Percentiles rank a stretch among this genome's conserved stretches.
Conservation (phyloP, 2,329 filamentous ascomycete genomes). For the Blumeriella jaapii region DNA sequence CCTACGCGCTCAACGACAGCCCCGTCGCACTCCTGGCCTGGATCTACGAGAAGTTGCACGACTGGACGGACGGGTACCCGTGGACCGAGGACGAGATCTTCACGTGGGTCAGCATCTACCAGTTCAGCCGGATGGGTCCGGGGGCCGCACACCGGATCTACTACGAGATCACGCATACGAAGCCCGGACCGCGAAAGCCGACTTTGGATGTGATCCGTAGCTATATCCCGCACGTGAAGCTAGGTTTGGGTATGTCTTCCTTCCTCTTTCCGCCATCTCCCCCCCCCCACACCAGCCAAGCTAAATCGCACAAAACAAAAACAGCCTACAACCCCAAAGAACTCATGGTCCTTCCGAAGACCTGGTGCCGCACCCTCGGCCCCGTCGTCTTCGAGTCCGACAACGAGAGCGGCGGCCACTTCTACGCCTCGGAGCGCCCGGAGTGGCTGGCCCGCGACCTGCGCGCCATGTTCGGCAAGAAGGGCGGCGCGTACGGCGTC, state of each 20-base stretch:
- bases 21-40: slow-evolving; percentile 62
- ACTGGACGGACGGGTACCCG: slow-evolving; percentile 61
- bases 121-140: slow-evolving; percentile 57
- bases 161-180: slow-evolving; percentile 48
- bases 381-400: slow-evolving; percentile 44
- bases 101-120: slow-evolving; percentile 65
- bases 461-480: slow-evolving; percentile 44
- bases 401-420: slow-evolving; percentile 37
- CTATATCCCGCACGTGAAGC: slow-evolving; percentile 26
- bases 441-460: slow-evolving; percentile 41
- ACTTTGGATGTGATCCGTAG: slow-evolving; percentile 18
- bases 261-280: too few relatives aligned
- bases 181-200: slow-evolving; percentile 13
- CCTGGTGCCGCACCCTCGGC: slow-evolving; percentile 48
- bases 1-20: slow-evolving; percentile 56
- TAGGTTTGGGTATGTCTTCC: slow-evolving; percentile 33
- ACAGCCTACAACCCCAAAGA: slow-evolving; percentile 46
- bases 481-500: slow-evolving; percentile 32
- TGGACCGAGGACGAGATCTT: slow-evolving; percentile 70
- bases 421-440: slow-evolving; percentile 48
- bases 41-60: slow-evolving; percentile 72
- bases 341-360: slow-evolving; percentile 39
- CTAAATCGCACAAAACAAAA: too few relatives aligned
- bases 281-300: too few relatives aligned
- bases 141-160: slow-evolving; percentile 60